Percentiles rank a stretch among this genome's conserved stretches.
Conservation (phyloP, 2,329 filamentous ascomycete species). For the Sclerotinia sclerotiorum region DNA sequence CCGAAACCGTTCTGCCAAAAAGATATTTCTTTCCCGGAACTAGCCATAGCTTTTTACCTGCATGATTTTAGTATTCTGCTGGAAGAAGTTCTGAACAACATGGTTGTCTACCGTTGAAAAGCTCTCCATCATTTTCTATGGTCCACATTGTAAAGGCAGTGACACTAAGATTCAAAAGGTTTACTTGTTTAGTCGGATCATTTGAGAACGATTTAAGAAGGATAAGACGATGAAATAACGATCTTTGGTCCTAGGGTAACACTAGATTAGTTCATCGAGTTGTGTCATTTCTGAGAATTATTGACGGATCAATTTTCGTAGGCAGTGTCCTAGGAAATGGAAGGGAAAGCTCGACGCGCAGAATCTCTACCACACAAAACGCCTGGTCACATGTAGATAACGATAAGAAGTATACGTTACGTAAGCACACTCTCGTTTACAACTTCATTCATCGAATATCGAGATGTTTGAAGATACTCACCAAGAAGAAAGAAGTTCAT, state of each 20-base stretch:
- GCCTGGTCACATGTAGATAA: slow-evolving; percentile 16
- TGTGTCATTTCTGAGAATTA: neutral
- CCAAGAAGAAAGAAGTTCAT: no score
- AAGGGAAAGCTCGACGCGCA: slow-evolving; percentile 6
- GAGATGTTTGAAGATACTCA: no score
- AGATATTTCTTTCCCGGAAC: slow-evolving; percentile 82
- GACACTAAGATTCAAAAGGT: neutral
- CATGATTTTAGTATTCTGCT: neutral
- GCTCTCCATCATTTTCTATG: slow-evolving; percentile 4
- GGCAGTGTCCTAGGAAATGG: neutral
- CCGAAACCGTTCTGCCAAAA: slow-evolving; percentile 74
- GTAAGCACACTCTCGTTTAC: neutral
- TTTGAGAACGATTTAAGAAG: neutral
- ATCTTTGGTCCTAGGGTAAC: neutral
- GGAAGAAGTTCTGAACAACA: neutral
- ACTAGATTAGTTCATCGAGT: neutral
- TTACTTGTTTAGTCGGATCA: neutral
- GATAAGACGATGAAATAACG: neutral
- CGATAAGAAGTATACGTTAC: neutral
- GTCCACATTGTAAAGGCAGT: slow-evolving; percentile 8
- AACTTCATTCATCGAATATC: no score
- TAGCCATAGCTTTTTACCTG: slow-evolving; percentile 77
- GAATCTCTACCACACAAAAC: neutral
- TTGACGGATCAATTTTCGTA: neutral
- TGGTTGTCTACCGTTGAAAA: neutral